These are phyloP conservation scores for Phlyctochytrium planicorne DNA, from an alignment of 192 early-diverging fungal genomes.

Conservation along the genomic window DNA sequence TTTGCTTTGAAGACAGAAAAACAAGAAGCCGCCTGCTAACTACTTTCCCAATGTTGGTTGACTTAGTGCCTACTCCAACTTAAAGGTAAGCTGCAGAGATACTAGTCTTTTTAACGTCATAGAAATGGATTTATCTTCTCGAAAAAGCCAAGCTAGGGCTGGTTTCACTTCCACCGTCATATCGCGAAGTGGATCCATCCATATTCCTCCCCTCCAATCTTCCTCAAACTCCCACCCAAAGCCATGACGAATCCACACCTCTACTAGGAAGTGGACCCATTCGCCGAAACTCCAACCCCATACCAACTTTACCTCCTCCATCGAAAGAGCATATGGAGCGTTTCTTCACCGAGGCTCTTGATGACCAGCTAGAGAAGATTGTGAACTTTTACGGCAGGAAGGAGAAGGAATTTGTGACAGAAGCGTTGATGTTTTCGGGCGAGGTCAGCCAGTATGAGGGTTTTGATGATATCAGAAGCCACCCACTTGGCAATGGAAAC, in stretches of 20 bases:
- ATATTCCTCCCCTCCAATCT: constrained; percentile 7
- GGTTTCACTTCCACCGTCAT: constrained; percentile 31
- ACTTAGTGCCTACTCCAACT: background rate
- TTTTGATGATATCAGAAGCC: constrained; percentile 16
- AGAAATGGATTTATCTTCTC: constrained; percentile 50
- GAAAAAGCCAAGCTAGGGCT: constrained; percentile 47
- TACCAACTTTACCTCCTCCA: constrained; percentile 1
- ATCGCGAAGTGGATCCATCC: constrained; percentile 33
- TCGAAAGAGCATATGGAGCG: constrained; percentile 18
- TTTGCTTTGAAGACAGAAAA: background rate
- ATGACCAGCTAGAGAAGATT: constrained; percentile 84
- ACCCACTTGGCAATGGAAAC: background rate
- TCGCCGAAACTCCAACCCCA: background rate
- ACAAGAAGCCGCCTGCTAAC: background rate
- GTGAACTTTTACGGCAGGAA: constrained; percentile 79
- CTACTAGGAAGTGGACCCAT: constrained; percentile 30
- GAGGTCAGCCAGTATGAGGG: constrained; percentile 51
- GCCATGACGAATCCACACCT: constrained; percentile 18
- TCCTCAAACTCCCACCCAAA: constrained; percentile 16
- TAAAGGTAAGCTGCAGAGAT: constrained; percentile 25
- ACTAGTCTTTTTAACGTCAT: background rate
- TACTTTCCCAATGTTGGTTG: background rate
- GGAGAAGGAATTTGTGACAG: constrained; percentile 71
- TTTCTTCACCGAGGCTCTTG: constrained; percentile 72
- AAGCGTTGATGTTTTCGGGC: constrained; percentile 60